Base-by-base conservation (phyloP, 257 asterid species). In the Paraleonurus japonicus region DNA sequence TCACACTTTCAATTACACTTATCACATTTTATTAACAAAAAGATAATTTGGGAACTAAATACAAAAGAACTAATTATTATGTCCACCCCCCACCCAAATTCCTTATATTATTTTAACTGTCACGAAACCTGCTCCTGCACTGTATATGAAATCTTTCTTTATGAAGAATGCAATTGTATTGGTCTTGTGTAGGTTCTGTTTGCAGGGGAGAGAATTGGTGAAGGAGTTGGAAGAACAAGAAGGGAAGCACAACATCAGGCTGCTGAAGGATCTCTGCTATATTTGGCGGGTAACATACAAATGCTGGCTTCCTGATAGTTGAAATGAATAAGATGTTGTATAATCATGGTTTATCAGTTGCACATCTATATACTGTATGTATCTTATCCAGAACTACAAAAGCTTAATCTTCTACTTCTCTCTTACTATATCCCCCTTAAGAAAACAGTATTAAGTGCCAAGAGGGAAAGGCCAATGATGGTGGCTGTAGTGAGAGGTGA, bases 121-220 rank as follows among this genome's bases (percentile, higher is more conserved):
- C 61, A 64, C 19, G 54, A 65, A 22, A 41, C 24, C 61, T 55
- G 65, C 59, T 16, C 57, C 32, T 69, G 65, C 23, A 47, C 32
- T 69, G 65, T 17, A 47, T 35, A 43, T 24, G 19, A 62, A 30
- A 37, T 62, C 19, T 17, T 54, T 39, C 26, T n/a, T 3, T 27
- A 16, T 28, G 41, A 57, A 65, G 22, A 61, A 53, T 76, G 61
- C 65, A 35, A 7, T 65, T 58, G 45, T 61, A 32, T 67, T 69
- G 70, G 61, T 66, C 74, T 72, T 73, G 67, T 86, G 77, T 76
- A 95, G 99, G 97, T 88, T 75, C 72, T 70, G 75, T 95, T 95
- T 81, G 95, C 94, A 1, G 99, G 99, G 65, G 92, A 87, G 73
- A 95, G 83, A 83, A 76, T 92, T 78, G 95, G 98, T 27, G 86